A percentile compares a stretch with the other conserved stretches of the same genome.
phyloP scores from a whole-genome alignment of 352 stramenopile species.

The Sclerospora graminicola region DNA sequence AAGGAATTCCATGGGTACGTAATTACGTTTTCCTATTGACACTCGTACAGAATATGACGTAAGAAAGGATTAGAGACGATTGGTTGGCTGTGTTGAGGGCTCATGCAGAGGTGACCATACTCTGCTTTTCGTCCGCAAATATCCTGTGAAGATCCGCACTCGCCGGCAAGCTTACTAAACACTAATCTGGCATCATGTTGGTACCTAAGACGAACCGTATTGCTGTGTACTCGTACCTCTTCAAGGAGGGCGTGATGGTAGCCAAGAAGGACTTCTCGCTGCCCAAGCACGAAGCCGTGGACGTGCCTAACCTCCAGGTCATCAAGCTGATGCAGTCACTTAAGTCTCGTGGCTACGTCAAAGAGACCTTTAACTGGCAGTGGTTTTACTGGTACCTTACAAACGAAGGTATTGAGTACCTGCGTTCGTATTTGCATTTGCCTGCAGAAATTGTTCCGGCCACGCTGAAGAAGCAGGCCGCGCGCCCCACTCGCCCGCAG shows the following conservation, averaged over 20 bases:
- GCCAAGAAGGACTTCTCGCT: conserved; percentile 85
- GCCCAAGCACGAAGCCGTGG: conserved; percentile 93
- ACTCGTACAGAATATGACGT: conserved; percentile 18
- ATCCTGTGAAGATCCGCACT: conserved; percentile 83
- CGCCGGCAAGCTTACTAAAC: conserved; percentile 83
- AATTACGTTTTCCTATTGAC: conserved; percentile 14
- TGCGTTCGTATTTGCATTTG: conserved; percentile 96
- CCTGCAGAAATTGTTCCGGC: conserved; percentile 97
- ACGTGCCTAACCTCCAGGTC: conserved; percentile 98
- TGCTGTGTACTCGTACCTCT: conserved; percentile 98
- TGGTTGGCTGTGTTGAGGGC: conserved; percentile 32
- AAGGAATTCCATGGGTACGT: background rate
- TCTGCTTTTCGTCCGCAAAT: conserved; percentile 44
- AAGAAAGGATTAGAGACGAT: background rate
- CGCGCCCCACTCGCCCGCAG: conserved; percentile 69
- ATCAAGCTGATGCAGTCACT: conserved; percentile 98
- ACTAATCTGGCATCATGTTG: conserved; percentile 60
- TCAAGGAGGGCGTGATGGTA: conserved; percentile 90
- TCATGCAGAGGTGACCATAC: conserved; percentile 25
- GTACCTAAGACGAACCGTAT: conserved; percentile 98
- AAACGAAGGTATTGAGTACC: conserved; percentile 98
- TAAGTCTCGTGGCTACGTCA: conserved; percentile 94
- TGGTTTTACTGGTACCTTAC: conserved; percentile 99
- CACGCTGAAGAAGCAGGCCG: conserved; percentile 96
- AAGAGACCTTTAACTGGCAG: conserved; percentile 99